Percentiles rank a stretch among this genome's conserved stretches.
These are phyloP conservation scores for Rhizoclosmatium globosum DNA, from an alignment of 192 early-diverging fungal species.

Conservation along the genomic window DNA sequence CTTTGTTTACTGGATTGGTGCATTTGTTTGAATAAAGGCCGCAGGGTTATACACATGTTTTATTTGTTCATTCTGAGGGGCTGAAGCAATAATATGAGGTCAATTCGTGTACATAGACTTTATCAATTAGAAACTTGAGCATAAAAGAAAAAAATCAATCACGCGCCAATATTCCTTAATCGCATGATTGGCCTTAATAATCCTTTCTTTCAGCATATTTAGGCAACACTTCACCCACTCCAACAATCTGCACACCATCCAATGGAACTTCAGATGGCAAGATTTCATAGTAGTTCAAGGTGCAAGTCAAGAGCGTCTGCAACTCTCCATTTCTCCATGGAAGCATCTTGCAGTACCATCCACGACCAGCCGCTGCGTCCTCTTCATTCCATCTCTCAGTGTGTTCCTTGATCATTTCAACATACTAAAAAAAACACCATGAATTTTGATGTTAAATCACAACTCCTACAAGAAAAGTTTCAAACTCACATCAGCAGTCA, in stretches of 20 bases:
- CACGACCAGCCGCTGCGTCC: neutral
- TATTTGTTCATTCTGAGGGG: too few relatives aligned
- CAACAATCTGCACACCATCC: neutral
- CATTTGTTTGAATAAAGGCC: slow-evolving; percentile 71
- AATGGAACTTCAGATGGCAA: neutral
- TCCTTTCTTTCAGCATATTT: neutral
- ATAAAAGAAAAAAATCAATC: too few relatives aligned
- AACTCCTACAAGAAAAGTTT: too few relatives aligned
- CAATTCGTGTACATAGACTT: too few relatives aligned
- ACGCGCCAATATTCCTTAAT: too few relatives aligned
- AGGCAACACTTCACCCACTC: neutral
- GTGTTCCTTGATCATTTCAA: neutral
- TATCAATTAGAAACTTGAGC: too few relatives aligned
- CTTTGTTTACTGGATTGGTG: slow-evolving; percentile 72
- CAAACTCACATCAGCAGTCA: neutral
- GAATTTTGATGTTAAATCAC: too few relatives aligned
- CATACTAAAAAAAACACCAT: neutral
- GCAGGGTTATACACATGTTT: too few relatives aligned
- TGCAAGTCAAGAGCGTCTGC: neutral
- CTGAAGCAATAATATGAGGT: too few relatives aligned
- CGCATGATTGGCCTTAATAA: too few relatives aligned
- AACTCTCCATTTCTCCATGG: slow-evolving; percentile 1
- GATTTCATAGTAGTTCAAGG: neutral
- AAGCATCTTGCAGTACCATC: neutral
- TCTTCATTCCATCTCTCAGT: neutral